Evolutionary conservation across 2,329 filamentous ascomycete species (phyloP), one percentile per base, ranked within the genome.

Genomic region (Trichoderma aggressivum): DNA sequence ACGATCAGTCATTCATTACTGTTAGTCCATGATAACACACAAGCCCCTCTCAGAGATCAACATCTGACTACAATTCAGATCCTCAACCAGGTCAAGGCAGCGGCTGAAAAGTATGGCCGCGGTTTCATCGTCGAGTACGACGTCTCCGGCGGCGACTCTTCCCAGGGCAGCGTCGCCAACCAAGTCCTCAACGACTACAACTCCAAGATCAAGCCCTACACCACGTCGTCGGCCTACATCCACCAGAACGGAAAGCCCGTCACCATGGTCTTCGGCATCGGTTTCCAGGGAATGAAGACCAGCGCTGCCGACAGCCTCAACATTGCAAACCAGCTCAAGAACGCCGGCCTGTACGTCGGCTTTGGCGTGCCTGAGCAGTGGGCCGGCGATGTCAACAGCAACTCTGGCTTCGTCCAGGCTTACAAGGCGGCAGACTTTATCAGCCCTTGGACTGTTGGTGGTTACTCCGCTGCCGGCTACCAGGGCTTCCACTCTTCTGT

Each of bases 361-460:
- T 58, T 70, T 1, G 68, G 59, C 68, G 50, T 64, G 14, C 68
- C 60, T 32, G 68, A 64, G 50, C 68, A 70, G 50, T 70, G 68
- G 68, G 30, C 60, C 2, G 36, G 28, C n/a, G 68, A 70, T 28
- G 60, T 70, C 6, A 64, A 36, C 12, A 61, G 60, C 26, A 70
- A 70, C 24, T 64, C 26, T 24, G 60, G 60, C 24, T 70, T 58
- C n/a, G 36, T 58, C 18, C 32, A 60, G 26, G 60, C 68, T 58
- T 70, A 58, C 11, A 64, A 70, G 50, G 21, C 61, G 5, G 68
- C 68, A 24, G 60, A 70, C 60, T 64, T 70, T 34, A 70, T 70
- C 68, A 70, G 68, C 59, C 68, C 68, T n/a, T 70, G 68, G 68
- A 70, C 68, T 11, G 59, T 70, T 34, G 68, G 68, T 32, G 68